Evolutionary conservation across 345 rosid genomes (phyloP).

Genomic region (Moringa oleifera): DNA sequence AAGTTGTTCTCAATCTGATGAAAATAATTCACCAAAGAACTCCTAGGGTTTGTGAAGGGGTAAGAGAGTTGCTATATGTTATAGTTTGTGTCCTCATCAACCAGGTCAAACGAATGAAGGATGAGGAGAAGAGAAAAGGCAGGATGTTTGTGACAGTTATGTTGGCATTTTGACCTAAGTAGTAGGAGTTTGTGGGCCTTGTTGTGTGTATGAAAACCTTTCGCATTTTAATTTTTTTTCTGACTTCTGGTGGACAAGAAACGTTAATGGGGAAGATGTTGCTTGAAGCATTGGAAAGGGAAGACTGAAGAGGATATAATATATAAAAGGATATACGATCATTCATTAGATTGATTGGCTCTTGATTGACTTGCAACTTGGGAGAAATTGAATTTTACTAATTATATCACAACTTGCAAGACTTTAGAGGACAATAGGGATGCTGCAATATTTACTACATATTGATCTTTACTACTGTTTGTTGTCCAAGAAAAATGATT

Average conservation of each 20-base stretch:
- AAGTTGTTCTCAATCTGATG: conserved; percentile 10
- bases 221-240: not conserved
- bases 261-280: not conserved
- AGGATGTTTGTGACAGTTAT: not conserved
- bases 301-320: no score
- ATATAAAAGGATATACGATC: no score
- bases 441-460: no score
- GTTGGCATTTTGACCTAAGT: conserved; percentile 8
- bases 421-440: no score
- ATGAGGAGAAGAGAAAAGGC: conserved; percentile 6
- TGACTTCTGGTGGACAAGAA: no score
- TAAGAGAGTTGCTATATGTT: conserved; percentile 15
- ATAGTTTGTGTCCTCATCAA: conserved; percentile 15
- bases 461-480: no score
- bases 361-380: conserved; percentile 6
- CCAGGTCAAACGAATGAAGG: not conserved
- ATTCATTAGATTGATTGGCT: not conserved
- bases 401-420: not conserved
- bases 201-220: not conserved
- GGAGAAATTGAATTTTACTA: not conserved
- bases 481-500: no score
- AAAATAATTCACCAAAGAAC: conserved; percentile 18
- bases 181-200: conserved; percentile 10
- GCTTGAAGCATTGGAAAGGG: no score
- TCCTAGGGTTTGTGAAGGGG: conserved; percentile 28